These are phyloP conservation scores for Peribolospora kevripleyi DNA, from an alignment of 768 basidiomycete genomes.

Conservation along the genomic window DNA sequence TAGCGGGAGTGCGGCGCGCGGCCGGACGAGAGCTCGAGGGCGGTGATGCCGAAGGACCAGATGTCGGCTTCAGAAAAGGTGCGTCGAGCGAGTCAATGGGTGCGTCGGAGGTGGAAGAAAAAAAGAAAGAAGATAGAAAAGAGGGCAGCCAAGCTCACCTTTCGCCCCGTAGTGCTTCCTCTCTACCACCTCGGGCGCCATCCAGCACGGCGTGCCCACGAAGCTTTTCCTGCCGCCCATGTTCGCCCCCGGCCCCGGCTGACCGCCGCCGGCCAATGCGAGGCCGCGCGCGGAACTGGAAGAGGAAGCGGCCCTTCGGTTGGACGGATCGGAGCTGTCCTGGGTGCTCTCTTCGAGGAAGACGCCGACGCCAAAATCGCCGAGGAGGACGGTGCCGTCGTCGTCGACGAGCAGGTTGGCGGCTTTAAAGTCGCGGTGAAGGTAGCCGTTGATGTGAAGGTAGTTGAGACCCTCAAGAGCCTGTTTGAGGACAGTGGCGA, in stretches of 20 bases:
- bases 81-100: neutral
- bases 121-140: neutral
- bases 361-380: slow-evolving; percentile 74
- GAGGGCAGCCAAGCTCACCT: slow-evolving; percentile 7
- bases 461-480: slow-evolving; percentile 71
- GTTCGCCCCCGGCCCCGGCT: neutral
- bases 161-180: slow-evolving; percentile 47
- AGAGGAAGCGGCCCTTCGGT: slow-evolving; percentile 12
- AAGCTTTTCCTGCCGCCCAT: slow-evolving; percentile 43
- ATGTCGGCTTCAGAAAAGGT: slow-evolving; percentile 49
- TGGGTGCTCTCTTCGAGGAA: slow-evolving; percentile 33
- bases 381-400: slow-evolving; percentile 47
- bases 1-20: slow-evolving; percentile 62
- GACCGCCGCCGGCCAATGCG: slow-evolving; percentile 9
- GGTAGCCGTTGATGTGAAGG: slow-evolving; percentile 66
- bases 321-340: slow-evolving; percentile 35
- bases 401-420: slow-evolving; percentile 82
- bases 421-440: slow-evolving; percentile 84
- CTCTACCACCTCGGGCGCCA: slow-evolving; percentile 82
- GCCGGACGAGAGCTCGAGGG: slow-evolving; percentile 66
- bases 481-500: slow-evolving; percentile 61
- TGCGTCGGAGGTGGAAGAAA: neutral
- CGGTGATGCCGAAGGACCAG: slow-evolving; percentile 93
- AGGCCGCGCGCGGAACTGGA: slow-evolving; percentile 12
- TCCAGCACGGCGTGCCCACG: slow-evolving; percentile 94